These are phyloP conservation scores for Haplosporangium sp. DNA, from an alignment of 371 early-diverging fungal species.

Conservation along the genomic window DNA sequence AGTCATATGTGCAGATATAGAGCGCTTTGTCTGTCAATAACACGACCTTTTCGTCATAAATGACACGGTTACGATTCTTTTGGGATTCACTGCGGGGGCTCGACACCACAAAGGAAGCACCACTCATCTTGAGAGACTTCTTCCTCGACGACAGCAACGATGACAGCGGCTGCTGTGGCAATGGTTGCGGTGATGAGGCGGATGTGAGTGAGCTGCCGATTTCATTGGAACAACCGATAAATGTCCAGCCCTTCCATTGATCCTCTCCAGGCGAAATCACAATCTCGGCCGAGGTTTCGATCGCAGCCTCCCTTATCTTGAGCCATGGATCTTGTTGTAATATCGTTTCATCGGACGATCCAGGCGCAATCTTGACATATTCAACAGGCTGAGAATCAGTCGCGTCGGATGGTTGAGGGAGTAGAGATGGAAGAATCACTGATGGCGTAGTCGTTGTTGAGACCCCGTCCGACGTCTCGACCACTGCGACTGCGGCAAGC, in stretches of 20 bases:
- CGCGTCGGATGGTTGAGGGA: not conserved
- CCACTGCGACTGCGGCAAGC: not conserved
- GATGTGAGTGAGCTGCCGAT: conserved; percentile 38
- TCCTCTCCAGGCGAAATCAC: conserved; percentile 71
- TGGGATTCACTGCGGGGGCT: not conserved
- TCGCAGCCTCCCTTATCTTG: conserved; percentile 46
- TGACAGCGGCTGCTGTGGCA: not conserved
- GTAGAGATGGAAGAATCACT: conserved; percentile 13
- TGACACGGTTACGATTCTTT: conserved; percentile 5
- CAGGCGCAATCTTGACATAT: not conserved
- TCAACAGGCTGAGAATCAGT: not conserved
- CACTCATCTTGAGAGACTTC: conserved; percentile 5
- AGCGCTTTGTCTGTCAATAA: conserved; percentile 74
- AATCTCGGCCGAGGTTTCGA: conserved; percentile 60
- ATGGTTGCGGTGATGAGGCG: conserved; percentile 29
- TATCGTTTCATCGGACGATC: conserved; percentile 9
- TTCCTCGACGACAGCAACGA: not conserved
- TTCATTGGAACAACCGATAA: conserved; percentile 58
- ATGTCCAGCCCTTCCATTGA: conserved; percentile 68
- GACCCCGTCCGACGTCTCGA: not conserved
- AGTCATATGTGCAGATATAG: conserved; percentile 80
- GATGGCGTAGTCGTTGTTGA: not conserved
- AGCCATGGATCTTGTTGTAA: conserved; percentile 46
- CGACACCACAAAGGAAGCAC: not conserved
- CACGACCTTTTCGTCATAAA: conserved; percentile 79